These are phyloP conservation scores for Amanita phalloides DNA, from an alignment of 768 basidiomycete genomes.

Conservation along the genomic window DNA sequence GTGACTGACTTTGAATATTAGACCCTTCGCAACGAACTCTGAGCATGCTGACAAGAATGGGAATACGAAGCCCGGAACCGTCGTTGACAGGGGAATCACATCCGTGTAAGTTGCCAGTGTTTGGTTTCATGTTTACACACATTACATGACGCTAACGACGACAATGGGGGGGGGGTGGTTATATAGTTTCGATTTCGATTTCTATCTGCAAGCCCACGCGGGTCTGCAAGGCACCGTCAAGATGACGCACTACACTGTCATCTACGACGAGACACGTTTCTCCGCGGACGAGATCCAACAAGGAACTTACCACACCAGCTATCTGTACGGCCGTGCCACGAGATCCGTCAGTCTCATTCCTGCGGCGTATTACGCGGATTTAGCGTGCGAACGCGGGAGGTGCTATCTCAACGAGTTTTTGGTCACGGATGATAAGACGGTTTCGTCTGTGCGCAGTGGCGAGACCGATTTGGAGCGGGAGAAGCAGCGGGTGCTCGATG, in stretches of 20 bases:
- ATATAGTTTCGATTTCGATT: constrained; percentile 50
- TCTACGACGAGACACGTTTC: constrained; percentile 67
- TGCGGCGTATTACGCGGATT: constrained; percentile 72
- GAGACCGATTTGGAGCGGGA: constrained; percentile 27
- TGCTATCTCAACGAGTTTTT: constrained; percentile 70
- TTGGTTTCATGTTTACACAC: too few species aligned
- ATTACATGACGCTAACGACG: too few species aligned
- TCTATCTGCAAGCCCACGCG: constrained; percentile 63
- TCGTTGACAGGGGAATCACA: constrained; percentile 73
- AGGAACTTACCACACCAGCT: constrained; percentile 58
- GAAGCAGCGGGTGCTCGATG: constrained; percentile 25
- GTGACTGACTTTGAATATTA: constrained; percentile 8
- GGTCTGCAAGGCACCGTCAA: constrained; percentile 64
- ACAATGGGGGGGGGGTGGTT: too few species aligned
- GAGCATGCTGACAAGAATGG: constrained; percentile 50
- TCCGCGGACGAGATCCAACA: constrained; percentile 64
- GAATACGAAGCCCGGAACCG: constrained; percentile 71
- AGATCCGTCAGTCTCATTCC: constrained; percentile 77
- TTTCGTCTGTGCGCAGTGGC: constrained; percentile 18
- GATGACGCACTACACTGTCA: constrained; percentile 69
- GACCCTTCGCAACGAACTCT: constrained; percentile 47
- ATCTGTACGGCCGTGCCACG: constrained; percentile 75
- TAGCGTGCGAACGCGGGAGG: constrained; percentile 73
- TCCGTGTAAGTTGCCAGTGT: constrained; percentile 34
- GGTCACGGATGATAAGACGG: constrained; percentile 36